Evolutionary conservation across 495 filamentous ascomycete genomes (phyloP).

Genomic region (Pyrenula massariospora): DNA sequence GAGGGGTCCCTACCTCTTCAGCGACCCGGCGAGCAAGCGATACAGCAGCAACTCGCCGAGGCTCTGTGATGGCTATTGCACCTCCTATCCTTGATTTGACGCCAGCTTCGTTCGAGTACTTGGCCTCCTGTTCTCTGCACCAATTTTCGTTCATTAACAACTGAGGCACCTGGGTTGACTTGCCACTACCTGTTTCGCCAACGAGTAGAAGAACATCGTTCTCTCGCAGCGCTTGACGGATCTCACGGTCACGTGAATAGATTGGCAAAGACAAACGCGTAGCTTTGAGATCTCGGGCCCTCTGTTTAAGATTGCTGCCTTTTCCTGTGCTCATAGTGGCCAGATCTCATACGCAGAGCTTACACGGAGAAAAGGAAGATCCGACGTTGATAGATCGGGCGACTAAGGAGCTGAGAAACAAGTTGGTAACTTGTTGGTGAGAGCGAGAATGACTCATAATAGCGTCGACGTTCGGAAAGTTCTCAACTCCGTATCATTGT

Average conservation of each 20-base stretch:
- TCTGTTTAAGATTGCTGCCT: constrained; percentile 22
- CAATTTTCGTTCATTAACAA: constrained; percentile 72
- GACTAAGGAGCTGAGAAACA: no score
- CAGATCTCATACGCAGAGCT: neutral
- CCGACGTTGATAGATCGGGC: no score
- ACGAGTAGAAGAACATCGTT: constrained; percentile 75
- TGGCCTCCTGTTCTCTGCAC: constrained; percentile 39
- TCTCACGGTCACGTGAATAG: constrained; percentile 58
- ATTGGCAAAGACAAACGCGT: constrained; percentile 63
- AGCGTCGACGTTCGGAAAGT: no score
- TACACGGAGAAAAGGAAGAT: no score
- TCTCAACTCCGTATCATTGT: no score
- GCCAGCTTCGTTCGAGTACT: constrained; percentile 26
- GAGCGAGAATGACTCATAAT: no score
- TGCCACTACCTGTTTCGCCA: constrained; percentile 93
- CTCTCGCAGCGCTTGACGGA: constrained; percentile 49
- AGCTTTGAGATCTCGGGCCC: constrained; percentile 35
- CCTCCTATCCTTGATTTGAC: constrained; percentile 45
- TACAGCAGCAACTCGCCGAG: constrained; percentile 87
- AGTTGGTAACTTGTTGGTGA: no score
- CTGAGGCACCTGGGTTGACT: constrained; percentile 93
- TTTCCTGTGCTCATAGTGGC: neutral
- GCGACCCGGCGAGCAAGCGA: constrained; percentile 83
- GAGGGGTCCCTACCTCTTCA: constrained; percentile 75
- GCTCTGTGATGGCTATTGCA: constrained; percentile 91